phyloP scores from a whole-genome alignment of 345 rosid species.

The Dipteronia sinensis region DNA sequence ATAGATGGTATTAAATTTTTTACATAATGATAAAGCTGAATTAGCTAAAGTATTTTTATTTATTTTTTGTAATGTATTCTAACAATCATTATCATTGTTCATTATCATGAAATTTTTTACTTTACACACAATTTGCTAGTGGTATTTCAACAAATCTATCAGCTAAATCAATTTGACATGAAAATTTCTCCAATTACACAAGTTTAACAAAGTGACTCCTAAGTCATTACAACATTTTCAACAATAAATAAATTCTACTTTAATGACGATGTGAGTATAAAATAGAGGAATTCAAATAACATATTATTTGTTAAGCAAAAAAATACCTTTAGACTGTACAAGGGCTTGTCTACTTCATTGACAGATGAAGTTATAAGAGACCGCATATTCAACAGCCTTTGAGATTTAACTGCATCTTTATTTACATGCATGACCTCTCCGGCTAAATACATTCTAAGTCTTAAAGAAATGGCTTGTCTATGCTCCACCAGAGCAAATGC shows the following conservation, averaged over 20 bases:
- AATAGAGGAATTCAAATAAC: background rate
- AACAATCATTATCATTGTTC: no score
- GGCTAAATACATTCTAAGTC: slow-evolving; percentile 82
- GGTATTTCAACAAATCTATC: background rate
- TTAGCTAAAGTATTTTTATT: no score
- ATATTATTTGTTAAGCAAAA: background rate
- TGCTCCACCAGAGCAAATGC: slow-evolving; percentile 95
- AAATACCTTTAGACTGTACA: slow-evolving; percentile 76
- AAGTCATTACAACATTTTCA: slow-evolving; percentile 1
- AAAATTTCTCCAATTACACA: background rate
- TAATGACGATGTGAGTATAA: background rate
- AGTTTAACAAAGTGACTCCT: background rate
- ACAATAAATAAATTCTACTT: background rate
- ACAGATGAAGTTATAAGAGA: slow-evolving; percentile 58
- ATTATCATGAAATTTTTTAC: no score
- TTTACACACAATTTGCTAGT: background rate
- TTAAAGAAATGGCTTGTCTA: slow-evolving; percentile 53
- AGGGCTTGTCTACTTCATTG: slow-evolving; percentile 45
- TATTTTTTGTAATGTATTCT: no score
- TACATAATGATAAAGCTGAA: background rate
- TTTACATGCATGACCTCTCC: slow-evolving; percentile 61
- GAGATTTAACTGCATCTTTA: slow-evolving; percentile 42
- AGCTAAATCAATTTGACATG: background rate
- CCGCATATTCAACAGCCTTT: slow-evolving; percentile 61
- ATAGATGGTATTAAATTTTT: background rate